Evolutionary conservation across 768 basidiomycete genomes (phyloP).

Genomic region (Leccinum pellstonianum): DNA sequence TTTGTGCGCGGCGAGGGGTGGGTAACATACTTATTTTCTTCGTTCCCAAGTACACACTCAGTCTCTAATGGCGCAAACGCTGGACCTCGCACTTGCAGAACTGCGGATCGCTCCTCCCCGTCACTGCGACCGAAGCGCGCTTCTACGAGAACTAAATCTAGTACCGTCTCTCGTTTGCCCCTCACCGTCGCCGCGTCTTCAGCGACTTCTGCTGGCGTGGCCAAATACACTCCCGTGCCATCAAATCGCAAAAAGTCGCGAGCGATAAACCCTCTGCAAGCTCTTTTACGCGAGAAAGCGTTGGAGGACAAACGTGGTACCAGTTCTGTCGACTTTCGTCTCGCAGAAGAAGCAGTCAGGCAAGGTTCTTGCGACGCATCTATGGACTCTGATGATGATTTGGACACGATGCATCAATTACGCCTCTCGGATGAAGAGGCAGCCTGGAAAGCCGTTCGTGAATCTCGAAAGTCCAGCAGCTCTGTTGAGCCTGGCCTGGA

Average conservation of each 20-base stretch:
- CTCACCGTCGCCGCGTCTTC: conserved; percentile 10
- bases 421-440: conserved; percentile 39
- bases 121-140: conserved; percentile 9
- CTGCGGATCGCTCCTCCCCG: conserved; percentile 3
- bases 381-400: conserved; percentile 15
- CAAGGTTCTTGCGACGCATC: conserved; percentile 31
- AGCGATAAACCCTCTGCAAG: conserved; percentile 51
- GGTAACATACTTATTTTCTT: conserved; percentile 19
- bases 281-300: conserved; percentile 53
- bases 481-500: conserved; percentile 19
- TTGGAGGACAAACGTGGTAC: conserved; percentile 32
- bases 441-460: conserved; percentile 38
- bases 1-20: not conserved
- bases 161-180: conserved; percentile 11
- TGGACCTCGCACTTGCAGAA: not conserved
- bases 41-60: conserved; percentile 24
- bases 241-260: conserved; percentile 20
- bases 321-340: conserved; percentile 41
- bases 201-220: not conserved
- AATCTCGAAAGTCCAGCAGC: conserved; percentile 20
- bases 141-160: conserved; percentile 23
- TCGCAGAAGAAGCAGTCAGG: conserved; percentile 43
- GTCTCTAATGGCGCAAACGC: not conserved
- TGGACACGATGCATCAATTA: conserved; percentile 15
- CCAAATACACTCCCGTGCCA: not conserved